Evolutionary conservation across 2,329 filamentous ascomycete species (phyloP), one percentile per base, ranked within the genome.

Genomic region (Aspergillus intermedius): DNA sequence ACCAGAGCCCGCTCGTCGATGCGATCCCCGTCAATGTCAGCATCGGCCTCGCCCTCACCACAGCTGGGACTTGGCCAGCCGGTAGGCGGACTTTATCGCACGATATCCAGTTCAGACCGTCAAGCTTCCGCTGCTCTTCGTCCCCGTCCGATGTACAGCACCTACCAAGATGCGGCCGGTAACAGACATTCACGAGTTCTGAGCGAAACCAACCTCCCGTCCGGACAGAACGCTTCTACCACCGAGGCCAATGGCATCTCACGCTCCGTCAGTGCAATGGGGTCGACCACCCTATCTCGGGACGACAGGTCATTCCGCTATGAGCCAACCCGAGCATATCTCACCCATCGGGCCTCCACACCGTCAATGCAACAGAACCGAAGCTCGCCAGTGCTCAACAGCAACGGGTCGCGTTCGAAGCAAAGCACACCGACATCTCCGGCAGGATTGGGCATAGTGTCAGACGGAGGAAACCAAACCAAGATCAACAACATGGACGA

Each of bases 1-100:
- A 84, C 79, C 49, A 84, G 88, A 52, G 91, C 89, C 25, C 81
- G 88, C 59, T 82, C 80, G 54, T 84, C 85, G 8, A 74, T 88
- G 21, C 75, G 80, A 42, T 73, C 73, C 5, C 75, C 78, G 7
- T 74, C 75, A 10, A 61, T 70, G 5, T 76, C 78, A 21, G 72
- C 74, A 44, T 72, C 73, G 46, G 70, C 74, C 9, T 72, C 74
- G n/a, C 64, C 65, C 5, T 60, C 58, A 22, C 46, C 58, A 10
- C 59, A 57, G 8, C 56, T 65, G 42, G 69, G 68, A 45, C 54
- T 62, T n/a, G 65, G 66, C 34, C 65, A 71, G 49, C 69, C 69
- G 6, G 67, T 66, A 1, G 71, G 71, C 13, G 67, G 65, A 25
- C 57, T 73, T 17, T 72, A 73, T 51, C 64, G 66, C 46, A 71